A percentile compares a stretch with the other conserved stretches of the same genome.
Conservation (phyloP, 2,329 filamentous ascomycete species). For the Stagonosporopsis rhizophila region DNA sequence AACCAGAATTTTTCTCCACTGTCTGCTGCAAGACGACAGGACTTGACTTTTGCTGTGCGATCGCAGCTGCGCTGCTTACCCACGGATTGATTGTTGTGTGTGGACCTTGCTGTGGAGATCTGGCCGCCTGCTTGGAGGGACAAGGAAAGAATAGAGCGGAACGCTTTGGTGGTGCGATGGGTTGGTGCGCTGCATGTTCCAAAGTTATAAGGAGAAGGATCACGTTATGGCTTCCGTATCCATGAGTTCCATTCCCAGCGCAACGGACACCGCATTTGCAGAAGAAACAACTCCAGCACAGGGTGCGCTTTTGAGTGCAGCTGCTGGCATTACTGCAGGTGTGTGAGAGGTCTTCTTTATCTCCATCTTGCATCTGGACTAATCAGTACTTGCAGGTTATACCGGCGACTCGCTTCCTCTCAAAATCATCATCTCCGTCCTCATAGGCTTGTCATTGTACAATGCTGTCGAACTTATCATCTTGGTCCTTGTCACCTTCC, state of each 20-base stretch:
- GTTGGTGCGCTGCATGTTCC: not conserved
- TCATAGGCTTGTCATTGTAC: slow-evolving; percentile 47
- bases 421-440: slow-evolving; percentile 47
- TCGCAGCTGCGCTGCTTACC: slow-evolving; percentile 6
- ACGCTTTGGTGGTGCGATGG: slow-evolving; percentile 6
- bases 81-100: not conserved
- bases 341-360: slow-evolving; percentile 3
- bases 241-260: slow-evolving; percentile 19
- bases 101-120: not conserved
- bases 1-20: slow-evolving; percentile 15
- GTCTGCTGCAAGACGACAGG: not conserved
- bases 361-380: not conserved
- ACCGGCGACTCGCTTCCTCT: slow-evolving; percentile 40
- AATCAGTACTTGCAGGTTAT: slow-evolving; percentile 32
- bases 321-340: slow-evolving; percentile 45
- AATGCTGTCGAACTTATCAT: slow-evolving; percentile 56
- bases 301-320: slow-evolving; percentile 36
- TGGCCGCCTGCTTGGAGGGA: not conserved
- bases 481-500: slow-evolving; percentile 57
- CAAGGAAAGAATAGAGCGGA: not conserved
- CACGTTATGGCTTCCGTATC: slow-evolving; percentile 26
- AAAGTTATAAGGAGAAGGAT: slow-evolving; percentile 16
- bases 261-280: slow-evolving; percentile 19
- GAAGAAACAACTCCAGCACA: slow-evolving; percentile 35
- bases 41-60: slow-evolving; percentile 6